phyloP scores from a whole-genome alignment of 129 eudicot genomes.

The Chrysanthemum seticuspe region DNA sequence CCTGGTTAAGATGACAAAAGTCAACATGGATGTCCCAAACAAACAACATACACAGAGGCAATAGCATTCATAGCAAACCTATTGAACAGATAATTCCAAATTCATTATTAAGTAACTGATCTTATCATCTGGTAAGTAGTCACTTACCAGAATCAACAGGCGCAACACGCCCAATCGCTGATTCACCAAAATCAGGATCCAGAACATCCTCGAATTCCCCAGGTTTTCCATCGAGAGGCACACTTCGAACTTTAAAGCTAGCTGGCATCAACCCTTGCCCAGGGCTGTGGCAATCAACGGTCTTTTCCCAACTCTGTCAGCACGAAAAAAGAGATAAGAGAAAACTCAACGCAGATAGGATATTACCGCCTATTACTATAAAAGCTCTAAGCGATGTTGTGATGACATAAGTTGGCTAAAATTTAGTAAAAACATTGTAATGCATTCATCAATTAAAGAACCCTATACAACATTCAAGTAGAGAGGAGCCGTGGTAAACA shows the following conservation, averaged over 20 bases:
- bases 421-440: neutral
- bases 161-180: slow-evolving; percentile 99
- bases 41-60: neutral
- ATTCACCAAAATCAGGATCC: slow-evolving; percentile 97
- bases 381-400: neutral
- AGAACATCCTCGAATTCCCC: slow-evolving; percentile 82
- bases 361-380: slow-evolving; percentile 12
- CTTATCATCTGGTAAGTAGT: neutral
- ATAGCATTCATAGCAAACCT: neutral
- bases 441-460: neutral
- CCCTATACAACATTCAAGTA: neutral
- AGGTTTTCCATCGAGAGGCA: slow-evolving; percentile 65
- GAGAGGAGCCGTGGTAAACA: too few relatives aligned
- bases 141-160: slow-evolving; percentile 87
- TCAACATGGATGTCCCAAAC: neutral
- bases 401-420: neutral
- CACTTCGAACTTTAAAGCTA: slow-evolving; percentile 77
- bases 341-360: slow-evolving; percentile 16
- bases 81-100: slow-evolving; percentile 5
- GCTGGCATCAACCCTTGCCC: slow-evolving; percentile 99
- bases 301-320: slow-evolving; percentile 93
- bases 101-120: neutral
- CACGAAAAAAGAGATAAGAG: neutral
- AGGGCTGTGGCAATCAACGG: slow-evolving; percentile 94
- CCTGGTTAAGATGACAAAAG: slow-evolving; percentile 42